phyloP scores from a whole-genome alignment of 805 yeast genomes.

The Lipomyces orientalis region DNA sequence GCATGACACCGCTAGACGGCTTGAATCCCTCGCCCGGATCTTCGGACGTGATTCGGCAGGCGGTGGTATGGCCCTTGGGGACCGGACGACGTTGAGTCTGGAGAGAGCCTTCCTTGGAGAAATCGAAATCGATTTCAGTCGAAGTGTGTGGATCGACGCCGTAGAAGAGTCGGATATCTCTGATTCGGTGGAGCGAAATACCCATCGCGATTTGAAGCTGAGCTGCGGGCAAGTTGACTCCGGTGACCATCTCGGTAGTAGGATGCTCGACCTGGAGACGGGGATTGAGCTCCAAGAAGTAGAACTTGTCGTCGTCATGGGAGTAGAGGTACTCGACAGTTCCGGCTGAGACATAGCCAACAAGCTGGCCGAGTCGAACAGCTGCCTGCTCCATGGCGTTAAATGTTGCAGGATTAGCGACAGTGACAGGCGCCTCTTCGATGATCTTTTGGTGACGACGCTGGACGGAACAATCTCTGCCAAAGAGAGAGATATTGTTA shows the following conservation, averaged over 20 bases:
- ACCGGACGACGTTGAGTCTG: constrained; percentile 87
- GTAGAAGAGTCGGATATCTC: constrained; percentile 88
- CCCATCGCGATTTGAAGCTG: constrained; percentile 99
- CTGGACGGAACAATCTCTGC: constrained; percentile 99
- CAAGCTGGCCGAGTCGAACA: constrained; percentile 92
- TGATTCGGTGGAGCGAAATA: constrained; percentile 92
- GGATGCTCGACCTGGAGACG: constrained; percentile 99
- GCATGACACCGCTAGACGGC: constrained; percentile 96
- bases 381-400: constrained; percentile 95
- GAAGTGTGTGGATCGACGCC: constrained; percentile 96
- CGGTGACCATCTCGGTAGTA: constrained; percentile 99
- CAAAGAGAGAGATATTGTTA: constrained; percentile 93
- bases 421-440: constrained; percentile 98
- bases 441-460: constrained; percentile 99
- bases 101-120: constrained; percentile 71
- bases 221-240: constrained; percentile 97
- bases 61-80: constrained; percentile 99
- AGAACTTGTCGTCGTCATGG: constrained; percentile 90
- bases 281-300: constrained; percentile 95
- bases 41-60: constrained; percentile 98
- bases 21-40: constrained; percentile 99
- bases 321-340: constrained; percentile 97
- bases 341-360: constrained; percentile 99
- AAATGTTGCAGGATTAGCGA: constrained; percentile 87
- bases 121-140: constrained; percentile 88